Base-by-base conservation (phyloP, 441 rosid genomes). In the Viola pubescens region DNA sequence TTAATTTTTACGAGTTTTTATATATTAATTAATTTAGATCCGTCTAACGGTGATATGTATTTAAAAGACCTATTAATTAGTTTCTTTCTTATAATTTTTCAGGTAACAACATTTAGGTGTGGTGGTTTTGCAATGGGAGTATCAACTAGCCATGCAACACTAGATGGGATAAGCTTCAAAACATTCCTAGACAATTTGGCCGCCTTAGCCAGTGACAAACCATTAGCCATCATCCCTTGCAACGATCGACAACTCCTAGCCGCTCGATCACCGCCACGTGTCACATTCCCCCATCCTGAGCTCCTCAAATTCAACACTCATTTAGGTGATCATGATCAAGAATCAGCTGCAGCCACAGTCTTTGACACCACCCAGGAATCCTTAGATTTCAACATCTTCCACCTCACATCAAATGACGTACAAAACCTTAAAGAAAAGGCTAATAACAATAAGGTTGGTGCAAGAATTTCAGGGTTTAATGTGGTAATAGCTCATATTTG, bases 91-190 rank as follows among this genome's bases (percentile, higher is more conserved):
- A 11, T 34, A 58, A 44, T 5, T 41, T 41, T 52, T 19, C 71
- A 89, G 95, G 60, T 89, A 38, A 89, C 95, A 51, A 80, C 87
- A 14, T 85, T 87, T 66, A 75, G 73, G 58, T 87, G 97, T 5
- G 97, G 95, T 26, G 91, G 97, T n/a, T 89, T 89, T 63, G 82
- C 81, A 11, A 77, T 87, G 62, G 95, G 90, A 26, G 2, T 75
- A 26, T 66, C 85, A 11, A 83, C 80, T 63, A 89, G 76, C 73
- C 97, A 89, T 63, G 61, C 77, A 26, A 68, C 79, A 2, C 79
- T 85, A 61, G 97, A 90, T 61, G 95, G 97, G 34, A 55, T 83
- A 60, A 79, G 89, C 78, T 90, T 85, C 84, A 90, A 83, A 72
- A 68, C 49, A 42, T 87, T 90, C 69, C 66, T 90, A 42, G 77